Evolutionary conservation across 2,329 filamentous ascomycete genomes (phyloP), one percentile per base, ranked within the genome.

Genomic region (Hypocreales sp.): DNA sequence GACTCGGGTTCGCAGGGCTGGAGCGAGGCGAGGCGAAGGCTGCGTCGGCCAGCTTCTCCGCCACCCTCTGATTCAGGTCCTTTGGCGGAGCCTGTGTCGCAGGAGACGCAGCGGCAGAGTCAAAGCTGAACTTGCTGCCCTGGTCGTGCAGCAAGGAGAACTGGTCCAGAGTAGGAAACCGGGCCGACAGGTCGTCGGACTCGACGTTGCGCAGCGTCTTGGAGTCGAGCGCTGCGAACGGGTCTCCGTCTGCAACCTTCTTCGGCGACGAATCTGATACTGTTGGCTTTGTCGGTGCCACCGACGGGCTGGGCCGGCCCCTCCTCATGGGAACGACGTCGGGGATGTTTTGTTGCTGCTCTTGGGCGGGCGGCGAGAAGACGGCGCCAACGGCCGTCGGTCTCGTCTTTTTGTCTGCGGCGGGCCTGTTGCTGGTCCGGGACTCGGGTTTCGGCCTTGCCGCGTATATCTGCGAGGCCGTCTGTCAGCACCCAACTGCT

Each of bases 311-410:
- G 15, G 61, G 54, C 12, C 84, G 79, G 4, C 90, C 90, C 55
- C 90, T 70, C 34, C 90, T 72, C 90, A 95, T 95, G 1, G 87
- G 90, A 20, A 80, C 75, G 35, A 98, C 83, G 15, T 94, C 83
- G 7, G 90, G 90, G 29, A 95, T 74, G 7, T 66, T 60, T 39
- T 78, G 71, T 28, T 79, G 71, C 29, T 79, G 70, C 38, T 79
- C 68, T 30, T 79, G 71, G 15, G 72, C 58, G 3, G 78, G 73
- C n/a, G 79, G 73, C 5, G 82, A 72, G 42, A 87, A 87, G 11
- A 84, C 75, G 8, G 87, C 77, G 7, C 87, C 84, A 18, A 92
- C 72, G 18, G 22, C 23, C 23, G 22, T 72, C 62, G 5, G 76
- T 69, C 17, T 70, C 58, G 61, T 45, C 31, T 66, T 61, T 6